phyloP scores from a whole-genome alignment of 129 eudicot species.

The Flaveria trinervia region DNA sequence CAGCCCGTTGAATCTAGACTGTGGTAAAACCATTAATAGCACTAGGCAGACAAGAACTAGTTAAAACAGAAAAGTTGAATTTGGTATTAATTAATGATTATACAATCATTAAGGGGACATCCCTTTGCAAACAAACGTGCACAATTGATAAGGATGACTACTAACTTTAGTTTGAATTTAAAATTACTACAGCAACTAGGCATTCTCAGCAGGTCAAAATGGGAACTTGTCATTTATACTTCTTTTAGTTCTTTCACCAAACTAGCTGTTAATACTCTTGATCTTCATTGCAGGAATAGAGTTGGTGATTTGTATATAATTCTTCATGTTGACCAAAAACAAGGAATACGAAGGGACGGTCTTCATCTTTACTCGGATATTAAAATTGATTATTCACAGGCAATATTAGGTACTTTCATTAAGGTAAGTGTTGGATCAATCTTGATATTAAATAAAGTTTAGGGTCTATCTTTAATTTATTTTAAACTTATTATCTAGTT shows the following conservation, averaged over 20 bases:
- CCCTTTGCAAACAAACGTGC: not conserved
- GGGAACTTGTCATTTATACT: constrained; percentile 17
- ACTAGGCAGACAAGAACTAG: not conserved
- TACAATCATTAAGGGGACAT: not conserved
- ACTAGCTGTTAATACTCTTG: constrained; percentile 26
- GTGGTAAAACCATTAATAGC: not conserved
- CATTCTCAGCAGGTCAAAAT: not conserved
- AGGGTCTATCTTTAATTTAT: too few species aligned
- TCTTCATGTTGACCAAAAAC: constrained; percentile 61
- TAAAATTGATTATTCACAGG: constrained; percentile 75
- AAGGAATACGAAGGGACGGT: constrained; percentile 79
- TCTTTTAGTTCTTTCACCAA: constrained; percentile 18
- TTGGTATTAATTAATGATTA: not conserved
- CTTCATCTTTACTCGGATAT: constrained; percentile 74
- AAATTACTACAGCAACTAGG: not conserved
- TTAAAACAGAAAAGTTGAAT: not conserved
- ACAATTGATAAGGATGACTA: not conserved
- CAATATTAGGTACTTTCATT: constrained; percentile 79
- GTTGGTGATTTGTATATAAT: constrained; percentile 77
- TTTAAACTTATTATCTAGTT: too few species aligned
- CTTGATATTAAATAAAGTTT: too few species aligned
- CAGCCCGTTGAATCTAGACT: not conserved
- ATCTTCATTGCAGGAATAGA: constrained; percentile 58
- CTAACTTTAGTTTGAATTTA: not conserved
- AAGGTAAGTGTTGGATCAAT: constrained; percentile 47